A percentile compares a stretch with the other conserved stretches of the same genome.
Conservation (phyloP, 305 asterid genomes). For the Rubia balearica region DNA sequence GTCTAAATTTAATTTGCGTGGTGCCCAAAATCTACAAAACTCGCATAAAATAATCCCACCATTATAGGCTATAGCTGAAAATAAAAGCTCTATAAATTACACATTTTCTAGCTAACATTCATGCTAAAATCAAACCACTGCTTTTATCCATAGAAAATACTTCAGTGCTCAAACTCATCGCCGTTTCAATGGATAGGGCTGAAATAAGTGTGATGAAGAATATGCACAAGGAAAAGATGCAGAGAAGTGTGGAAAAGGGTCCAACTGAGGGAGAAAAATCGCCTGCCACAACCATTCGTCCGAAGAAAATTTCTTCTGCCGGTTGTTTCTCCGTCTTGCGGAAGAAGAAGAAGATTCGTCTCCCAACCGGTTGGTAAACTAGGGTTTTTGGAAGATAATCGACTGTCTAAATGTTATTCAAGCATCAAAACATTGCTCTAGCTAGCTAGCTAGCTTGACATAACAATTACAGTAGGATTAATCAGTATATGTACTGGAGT, state of each 20-base stretch:
- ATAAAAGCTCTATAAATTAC: background rate
- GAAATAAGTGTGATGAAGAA: background rate
- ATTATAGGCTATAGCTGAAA: too few relatives aligned
- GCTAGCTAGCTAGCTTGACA: too few relatives aligned
- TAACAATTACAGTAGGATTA: too few relatives aligned
- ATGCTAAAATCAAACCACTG: background rate
- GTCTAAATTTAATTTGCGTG: background rate
- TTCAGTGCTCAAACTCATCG: background rate
- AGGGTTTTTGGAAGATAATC: background rate
- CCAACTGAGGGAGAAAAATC: background rate
- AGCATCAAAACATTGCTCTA: background rate
- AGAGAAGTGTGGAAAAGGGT: background rate
- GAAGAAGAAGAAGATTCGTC: background rate
- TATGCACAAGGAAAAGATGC: constrained; percentile 5
- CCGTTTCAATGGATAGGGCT: background rate
- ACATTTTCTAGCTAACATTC: background rate
- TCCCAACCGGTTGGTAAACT: background rate
- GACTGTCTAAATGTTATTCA: background rate
- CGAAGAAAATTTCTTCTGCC: background rate
- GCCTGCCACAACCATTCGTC: background rate
- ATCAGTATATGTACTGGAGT: too few relatives aligned
- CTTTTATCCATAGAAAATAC: background rate
- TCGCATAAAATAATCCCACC: background rate
- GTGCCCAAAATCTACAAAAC: background rate
- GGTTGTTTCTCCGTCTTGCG: background rate